These are phyloP conservation scores for Akebia trifoliata DNA, from an alignment of 164 flowering plant species.

Conservation along the genomic window DNA sequence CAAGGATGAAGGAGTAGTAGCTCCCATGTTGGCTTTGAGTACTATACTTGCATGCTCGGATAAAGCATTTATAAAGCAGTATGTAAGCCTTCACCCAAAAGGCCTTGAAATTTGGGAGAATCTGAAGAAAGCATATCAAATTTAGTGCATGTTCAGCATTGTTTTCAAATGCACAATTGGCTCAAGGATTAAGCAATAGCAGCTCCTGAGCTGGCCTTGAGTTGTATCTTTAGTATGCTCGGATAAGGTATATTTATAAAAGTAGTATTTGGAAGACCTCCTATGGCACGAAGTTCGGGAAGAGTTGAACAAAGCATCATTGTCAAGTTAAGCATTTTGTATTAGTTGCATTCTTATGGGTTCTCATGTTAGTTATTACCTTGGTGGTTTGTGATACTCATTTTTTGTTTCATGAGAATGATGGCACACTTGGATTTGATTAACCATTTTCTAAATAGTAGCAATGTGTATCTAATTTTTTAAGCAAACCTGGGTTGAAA, in stretches of 20 bases:
- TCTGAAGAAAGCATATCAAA: constrained; percentile 17
- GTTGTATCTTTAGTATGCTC: constrained; percentile 42
- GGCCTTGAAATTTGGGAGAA: constrained; percentile 55
- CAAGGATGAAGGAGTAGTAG: constrained; percentile 32
- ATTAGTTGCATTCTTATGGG: too few species aligned
- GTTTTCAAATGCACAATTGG: constrained; percentile 58
- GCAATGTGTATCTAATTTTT: too few species aligned
- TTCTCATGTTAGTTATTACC: too few species aligned
- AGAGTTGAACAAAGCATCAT: constrained; percentile 40
- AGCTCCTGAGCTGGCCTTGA: constrained; percentile 33
- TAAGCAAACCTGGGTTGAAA: too few species aligned
- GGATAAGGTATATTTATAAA: constrained; percentile 34
- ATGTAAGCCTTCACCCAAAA: constrained; percentile 50
- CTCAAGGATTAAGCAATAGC: constrained; percentile 40
- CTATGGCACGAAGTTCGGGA: constrained; percentile 65
- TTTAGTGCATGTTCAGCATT: constrained; percentile 37
- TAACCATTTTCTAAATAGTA: too few species aligned
- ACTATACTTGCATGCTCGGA: constrained; percentile 46
- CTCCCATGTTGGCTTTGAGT: constrained; percentile 34
- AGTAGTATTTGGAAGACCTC: constrained; percentile 37
- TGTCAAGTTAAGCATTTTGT: too few species aligned
- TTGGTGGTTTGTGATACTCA: too few species aligned
- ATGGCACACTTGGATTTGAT: too few species aligned
- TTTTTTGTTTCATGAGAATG: too few species aligned
- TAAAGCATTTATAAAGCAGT: constrained; percentile 23